Percentiles rank a stretch among this genome's conserved stretches.
Evolutionary conservation across 331 rosid genomes (phyloP).

Genomic region (Acacia concinna): DNA sequence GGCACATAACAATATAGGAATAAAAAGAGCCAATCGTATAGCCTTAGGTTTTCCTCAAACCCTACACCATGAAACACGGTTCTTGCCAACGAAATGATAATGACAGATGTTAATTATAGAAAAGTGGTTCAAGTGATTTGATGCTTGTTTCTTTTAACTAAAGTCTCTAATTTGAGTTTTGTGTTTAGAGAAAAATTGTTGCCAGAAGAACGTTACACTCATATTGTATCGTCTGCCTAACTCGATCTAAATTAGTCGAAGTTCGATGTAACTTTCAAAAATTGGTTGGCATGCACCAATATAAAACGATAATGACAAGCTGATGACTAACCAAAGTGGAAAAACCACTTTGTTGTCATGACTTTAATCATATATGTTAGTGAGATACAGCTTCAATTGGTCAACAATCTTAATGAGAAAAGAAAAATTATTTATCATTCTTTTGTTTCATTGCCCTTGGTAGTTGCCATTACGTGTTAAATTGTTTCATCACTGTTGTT

Average conservation of each 20-base stretch:
- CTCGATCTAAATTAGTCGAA: background rate
- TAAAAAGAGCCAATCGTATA: background rate
- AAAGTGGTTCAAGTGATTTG: background rate
- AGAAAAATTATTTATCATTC: no score
- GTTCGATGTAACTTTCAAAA: background rate
- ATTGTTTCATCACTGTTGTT: conserved; percentile 29
- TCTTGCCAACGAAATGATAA: conserved; percentile 31
- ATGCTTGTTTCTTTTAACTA: background rate
- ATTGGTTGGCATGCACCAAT: background rate
- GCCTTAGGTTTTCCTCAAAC: conserved; percentile 29
- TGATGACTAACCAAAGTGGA: conserved; percentile 35
- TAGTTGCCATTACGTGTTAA: conserved; percentile 42
- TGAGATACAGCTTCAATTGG: conserved; percentile 43
- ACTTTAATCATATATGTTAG: conserved; percentile 10
- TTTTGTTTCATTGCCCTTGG: conserved; percentile 24
- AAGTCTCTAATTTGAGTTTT: background rate
- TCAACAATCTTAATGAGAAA: no score
- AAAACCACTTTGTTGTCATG: conserved; percentile 26
- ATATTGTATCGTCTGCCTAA: background rate
- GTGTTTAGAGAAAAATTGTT: background rate
- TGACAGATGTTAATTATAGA: background rate
- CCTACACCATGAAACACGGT: conserved; percentile 22
- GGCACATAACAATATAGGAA: background rate
- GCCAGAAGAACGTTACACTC: background rate
- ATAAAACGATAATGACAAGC: conserved; percentile 25